Conservation (phyloP, 2,329 filamentous ascomycete species). For the Huntiella savannae region DNA sequence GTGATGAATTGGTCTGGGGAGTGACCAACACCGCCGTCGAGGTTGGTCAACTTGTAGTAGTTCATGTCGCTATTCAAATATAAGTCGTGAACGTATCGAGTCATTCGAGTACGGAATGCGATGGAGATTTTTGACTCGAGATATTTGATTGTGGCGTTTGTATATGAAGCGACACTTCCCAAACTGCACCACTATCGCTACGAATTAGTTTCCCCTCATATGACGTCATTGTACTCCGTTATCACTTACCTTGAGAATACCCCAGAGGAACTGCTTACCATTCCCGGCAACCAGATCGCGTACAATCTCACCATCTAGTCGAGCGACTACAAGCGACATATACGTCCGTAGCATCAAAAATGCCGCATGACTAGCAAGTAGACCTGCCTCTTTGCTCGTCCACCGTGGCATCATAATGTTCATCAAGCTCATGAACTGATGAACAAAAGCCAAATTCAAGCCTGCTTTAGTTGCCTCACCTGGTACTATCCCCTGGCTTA, state of each 20-base stretch:
- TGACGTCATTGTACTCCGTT: neutral
- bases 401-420: conserved; percentile 96
- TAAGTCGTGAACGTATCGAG: conserved; percentile 89
- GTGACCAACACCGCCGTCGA: conserved; percentile 83
- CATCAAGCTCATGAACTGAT: conserved; percentile 88
- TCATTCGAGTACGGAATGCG: conserved; percentile 85
- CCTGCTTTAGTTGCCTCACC: conserved; percentile 84
- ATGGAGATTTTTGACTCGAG: conserved; percentile 96
- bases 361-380: conserved; percentile 71
- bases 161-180: conserved; percentile 84
- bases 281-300: conserved; percentile 91
- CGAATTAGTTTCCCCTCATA: neutral
- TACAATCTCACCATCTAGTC: conserved; percentile 89
- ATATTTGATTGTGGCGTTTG: conserved; percentile 98
- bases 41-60: conserved; percentile 85
- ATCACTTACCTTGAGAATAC: conserved; percentile 51
- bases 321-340: conserved; percentile 76
- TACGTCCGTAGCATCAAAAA: conserved; percentile 90
- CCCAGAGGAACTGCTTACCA: conserved; percentile 71
- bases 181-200: conserved; percentile 65
- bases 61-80: conserved; percentile 90
- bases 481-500: conserved; percentile 58
- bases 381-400: conserved; percentile 84
- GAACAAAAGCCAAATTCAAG: conserved; percentile 83
- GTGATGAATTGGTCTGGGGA: conserved; percentile 95